Evolutionary conservation across 768 basidiomycete species (phyloP).

Genomic region (Tephrocybe sp.): DNA sequence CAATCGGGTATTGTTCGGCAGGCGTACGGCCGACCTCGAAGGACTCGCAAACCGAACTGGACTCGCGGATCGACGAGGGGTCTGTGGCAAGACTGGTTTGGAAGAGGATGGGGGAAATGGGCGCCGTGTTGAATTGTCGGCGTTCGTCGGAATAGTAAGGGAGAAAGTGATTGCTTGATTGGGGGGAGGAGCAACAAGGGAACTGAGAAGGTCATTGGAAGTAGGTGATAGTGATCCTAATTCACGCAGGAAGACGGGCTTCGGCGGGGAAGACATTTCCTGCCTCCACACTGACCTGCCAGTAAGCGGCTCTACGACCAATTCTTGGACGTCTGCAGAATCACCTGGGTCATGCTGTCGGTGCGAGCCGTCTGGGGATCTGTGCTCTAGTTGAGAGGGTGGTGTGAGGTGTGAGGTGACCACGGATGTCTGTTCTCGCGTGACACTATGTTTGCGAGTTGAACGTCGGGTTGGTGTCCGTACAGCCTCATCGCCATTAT

Average conservation of each 20-base stretch:
- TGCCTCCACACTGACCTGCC: background rate
- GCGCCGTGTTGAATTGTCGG: background rate
- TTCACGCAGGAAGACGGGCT: conserved; percentile 34
- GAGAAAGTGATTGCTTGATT: background rate
- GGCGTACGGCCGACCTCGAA: conserved; percentile 13
- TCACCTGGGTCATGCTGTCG: too few relatives aligned
- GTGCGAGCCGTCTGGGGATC: background rate
- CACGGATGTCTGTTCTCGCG: background rate
- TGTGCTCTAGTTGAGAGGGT: background rate
- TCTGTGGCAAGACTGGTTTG: conserved; percentile 17
- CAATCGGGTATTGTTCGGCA: conserved; percentile 33
- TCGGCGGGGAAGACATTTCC: background rate
- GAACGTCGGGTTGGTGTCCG: background rate
- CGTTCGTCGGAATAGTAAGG: background rate
- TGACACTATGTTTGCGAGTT: background rate
- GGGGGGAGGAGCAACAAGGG: conserved; percentile 29
- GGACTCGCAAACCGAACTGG: conserved; percentile 23
- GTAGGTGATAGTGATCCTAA: conserved; percentile 61
- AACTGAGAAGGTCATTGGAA: conserved; percentile 45
- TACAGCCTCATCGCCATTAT: background rate
- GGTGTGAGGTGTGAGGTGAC: background rate
- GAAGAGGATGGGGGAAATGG: conserved; percentile 16
- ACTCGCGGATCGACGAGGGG: conserved; percentile 16
- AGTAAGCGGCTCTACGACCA: background rate
- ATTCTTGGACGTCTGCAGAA: background rate